phyloP scores from a whole-genome alignment of 2,329 filamentous ascomycete species.

The Sarocladium kiliense region DNA sequence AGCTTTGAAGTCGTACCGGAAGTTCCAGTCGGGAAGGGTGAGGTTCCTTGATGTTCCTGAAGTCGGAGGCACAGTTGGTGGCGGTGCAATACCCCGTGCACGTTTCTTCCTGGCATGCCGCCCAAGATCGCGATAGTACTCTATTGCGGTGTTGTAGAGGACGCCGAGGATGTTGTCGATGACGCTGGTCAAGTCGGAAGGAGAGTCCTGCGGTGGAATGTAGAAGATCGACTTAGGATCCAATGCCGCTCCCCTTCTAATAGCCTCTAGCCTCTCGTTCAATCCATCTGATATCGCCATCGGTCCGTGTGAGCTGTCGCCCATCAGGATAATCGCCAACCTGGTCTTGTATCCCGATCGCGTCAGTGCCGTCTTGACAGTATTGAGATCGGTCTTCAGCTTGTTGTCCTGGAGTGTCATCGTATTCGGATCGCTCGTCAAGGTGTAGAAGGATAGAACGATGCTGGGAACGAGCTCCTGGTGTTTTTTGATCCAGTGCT shows the following conservation, averaged over 20 bases:
- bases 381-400: conserved; percentile 81
- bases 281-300: conserved; percentile 28
- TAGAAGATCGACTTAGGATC: conserved; percentile 86
- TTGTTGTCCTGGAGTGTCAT: conserved; percentile 80
- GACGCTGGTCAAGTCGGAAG: conserved; percentile 67
- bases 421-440: conserved; percentile 67
- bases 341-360: conserved; percentile 72
- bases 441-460: conserved; percentile 74
- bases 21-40: conserved; percentile 84
- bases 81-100: conserved; percentile 69
- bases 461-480: conserved; percentile 77
- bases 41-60: conserved; percentile 79
- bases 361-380: conserved; percentile 61
- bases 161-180: conserved; percentile 67
- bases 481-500: conserved; percentile 83
- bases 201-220: conserved; percentile 67
- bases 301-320: conserved; percentile 20
- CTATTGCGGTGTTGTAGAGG: conserved; percentile 69
- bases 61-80: conserved; percentile 77
- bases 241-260: conserved; percentile 72
- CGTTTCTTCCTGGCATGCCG: conserved; percentile 88
- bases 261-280: conserved; percentile 68
- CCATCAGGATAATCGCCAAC: conserved; percentile 61
- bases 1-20: conserved; percentile 91
- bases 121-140: conserved; percentile 93